Conservation (phyloP, 139 green algal species). For the Chlamydomonas urium region DNA sequence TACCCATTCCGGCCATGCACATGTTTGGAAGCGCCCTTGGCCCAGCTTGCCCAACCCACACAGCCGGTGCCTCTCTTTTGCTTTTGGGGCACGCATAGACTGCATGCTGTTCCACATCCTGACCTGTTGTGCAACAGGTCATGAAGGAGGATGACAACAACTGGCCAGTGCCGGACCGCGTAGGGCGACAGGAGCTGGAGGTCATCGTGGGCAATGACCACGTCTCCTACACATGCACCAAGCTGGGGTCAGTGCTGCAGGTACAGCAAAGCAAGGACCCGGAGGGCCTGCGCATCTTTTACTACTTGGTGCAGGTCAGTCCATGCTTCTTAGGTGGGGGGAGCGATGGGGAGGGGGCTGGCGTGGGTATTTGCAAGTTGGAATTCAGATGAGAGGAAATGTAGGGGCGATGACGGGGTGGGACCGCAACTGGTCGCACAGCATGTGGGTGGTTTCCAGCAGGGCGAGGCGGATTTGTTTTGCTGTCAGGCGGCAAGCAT, state of each 20-base stretch:
- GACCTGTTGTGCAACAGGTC: conserved; percentile 72
- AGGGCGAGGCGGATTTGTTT: not conserved
- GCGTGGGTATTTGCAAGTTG: not conserved
- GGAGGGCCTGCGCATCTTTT: conserved; percentile 93
- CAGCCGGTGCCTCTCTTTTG: no score
- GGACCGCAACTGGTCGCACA: not conserved
- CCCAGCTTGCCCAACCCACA: no score
- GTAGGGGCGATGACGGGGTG: not conserved
- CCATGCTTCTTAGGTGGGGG: not conserved
- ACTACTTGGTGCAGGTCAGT: conserved; percentile 93
- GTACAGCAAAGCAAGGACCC: conserved; percentile 95
- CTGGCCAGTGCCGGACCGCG: conserved; percentile 87
- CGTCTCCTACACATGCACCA: conserved; percentile 94
- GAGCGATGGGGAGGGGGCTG: not conserved
- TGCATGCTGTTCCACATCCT: not conserved
- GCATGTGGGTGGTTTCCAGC: not conserved
- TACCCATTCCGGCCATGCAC: no score
- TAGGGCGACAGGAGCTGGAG: conserved; percentile 94
- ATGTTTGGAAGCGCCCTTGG: no score
- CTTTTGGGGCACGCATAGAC: not conserved
- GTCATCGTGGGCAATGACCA: conserved; percentile 89
- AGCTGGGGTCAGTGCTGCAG: conserved; percentile 92
- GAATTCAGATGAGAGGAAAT: not conserved
- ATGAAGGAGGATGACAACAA: conserved; percentile 95
- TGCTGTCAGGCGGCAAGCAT: not conserved